Base-by-base conservation (phyloP, 345 rosid species). In the Cardamine chenopodiifolia region DNA sequence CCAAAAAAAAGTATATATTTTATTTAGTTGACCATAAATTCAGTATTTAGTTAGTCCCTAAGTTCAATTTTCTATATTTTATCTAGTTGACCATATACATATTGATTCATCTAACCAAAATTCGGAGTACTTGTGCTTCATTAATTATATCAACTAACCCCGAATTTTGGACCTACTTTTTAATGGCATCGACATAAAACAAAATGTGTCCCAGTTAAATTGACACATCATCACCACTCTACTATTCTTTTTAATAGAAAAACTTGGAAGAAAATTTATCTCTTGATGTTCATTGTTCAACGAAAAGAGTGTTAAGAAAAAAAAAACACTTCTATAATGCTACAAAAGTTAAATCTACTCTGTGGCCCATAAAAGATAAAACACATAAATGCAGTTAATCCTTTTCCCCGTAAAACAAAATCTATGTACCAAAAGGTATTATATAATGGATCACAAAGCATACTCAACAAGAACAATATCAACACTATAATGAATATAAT, bases 361-460 rank as follows among this genome's bases (percentile, higher is more conserved):
- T 45, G 70, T 68, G 74, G 74, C 61, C 32, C 17, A 22, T 44
- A 32, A 14, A n/a, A n/a, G 20, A 45, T 45, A 45, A 45, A 44
- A 68, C 45, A 62, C 12, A 26, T 4, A 53, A 17, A 56, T 75
- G 40, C 49, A 25, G n/a, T 20, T 11, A 28, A 4, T 18, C 3
- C 6, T 18, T 18, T 7, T 14, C 62, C 44, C 9, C 2, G 17
- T 52, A 39, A 19, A 72, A 72, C 54, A 66, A 66, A 67, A 37
- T 56, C 25, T 70, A 70, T 64, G 71, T 63, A 64, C 71, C 53
- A 37, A 70, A 70, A 70, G 60, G 71, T 62, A 47, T n/a, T 54
- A 62, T 31, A 55, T 25, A n/a, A n/a, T n/a, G 2, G 22, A 35
- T 26, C 28, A 70, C 55, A 50, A 60, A 60, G 35, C 47, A 63